Evolutionary conservation across 2,329 filamentous ascomycete genomes (phyloP).

Genomic region (Aureobasidium melanogenum): DNA sequence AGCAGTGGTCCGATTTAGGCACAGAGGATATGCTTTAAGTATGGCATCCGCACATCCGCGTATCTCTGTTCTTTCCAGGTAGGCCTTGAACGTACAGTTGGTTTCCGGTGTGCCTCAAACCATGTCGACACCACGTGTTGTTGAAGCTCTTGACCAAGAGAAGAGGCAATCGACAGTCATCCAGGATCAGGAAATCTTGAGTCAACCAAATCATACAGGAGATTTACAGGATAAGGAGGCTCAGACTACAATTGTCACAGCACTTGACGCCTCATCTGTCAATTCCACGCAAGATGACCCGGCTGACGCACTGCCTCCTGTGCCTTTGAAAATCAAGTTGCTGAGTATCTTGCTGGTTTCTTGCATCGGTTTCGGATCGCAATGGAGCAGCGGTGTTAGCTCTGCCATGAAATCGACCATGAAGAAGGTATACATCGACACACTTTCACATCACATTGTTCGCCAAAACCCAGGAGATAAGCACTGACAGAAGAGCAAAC

Average conservation of each 20-base stretch:
- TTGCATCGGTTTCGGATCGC: constrained; percentile 50
- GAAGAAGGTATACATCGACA: constrained; percentile 39
- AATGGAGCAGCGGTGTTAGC: constrained; percentile 53
- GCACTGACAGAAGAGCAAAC: neutral
- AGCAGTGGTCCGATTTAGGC: neutral
- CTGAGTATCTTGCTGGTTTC: constrained; percentile 43
- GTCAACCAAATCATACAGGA: neutral
- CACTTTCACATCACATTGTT: no score
- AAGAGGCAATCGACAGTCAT: neutral
- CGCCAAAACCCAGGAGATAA: neutral
- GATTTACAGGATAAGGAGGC: neutral
- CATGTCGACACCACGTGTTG: neutral
- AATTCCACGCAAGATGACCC: neutral
- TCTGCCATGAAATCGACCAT: constrained; percentile 53
- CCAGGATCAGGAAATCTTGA: neutral
- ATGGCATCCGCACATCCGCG: neutral
- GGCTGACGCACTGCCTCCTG: neutral
- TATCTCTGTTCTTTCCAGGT: neutral
- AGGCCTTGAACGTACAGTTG: neutral
- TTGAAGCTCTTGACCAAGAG: neutral
- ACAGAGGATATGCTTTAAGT: neutral
- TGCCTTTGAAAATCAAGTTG: constrained; percentile 27
- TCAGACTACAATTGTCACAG: neutral
- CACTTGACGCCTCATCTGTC: neutral
- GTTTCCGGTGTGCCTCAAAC: neutral